Conservation (phyloP, 2,329 filamentous ascomycete species). For the Sporothrix brunneoviolacea region DNA sequence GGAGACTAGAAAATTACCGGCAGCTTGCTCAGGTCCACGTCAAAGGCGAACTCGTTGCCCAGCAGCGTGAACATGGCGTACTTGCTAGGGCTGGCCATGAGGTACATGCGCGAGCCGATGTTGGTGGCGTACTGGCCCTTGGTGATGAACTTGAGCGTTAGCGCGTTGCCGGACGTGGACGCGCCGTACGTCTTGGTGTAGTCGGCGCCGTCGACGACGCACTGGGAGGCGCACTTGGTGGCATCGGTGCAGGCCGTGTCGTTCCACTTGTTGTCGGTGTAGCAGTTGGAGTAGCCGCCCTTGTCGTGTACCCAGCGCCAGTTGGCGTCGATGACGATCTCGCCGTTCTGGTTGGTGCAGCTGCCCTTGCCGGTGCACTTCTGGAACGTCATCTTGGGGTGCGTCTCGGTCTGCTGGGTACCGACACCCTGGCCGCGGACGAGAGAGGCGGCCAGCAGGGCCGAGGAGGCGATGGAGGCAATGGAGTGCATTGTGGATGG, state of each 20-base stretch:
- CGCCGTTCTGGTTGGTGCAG: slow-evolving; percentile 41
- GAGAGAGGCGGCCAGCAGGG: slow-evolving; percentile 1
- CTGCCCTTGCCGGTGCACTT: slow-evolving; percentile 39
- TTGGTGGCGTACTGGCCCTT: slow-evolving; percentile 32
- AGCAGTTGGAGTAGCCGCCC: slow-evolving; percentile 42
- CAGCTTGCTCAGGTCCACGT: slow-evolving; percentile 56
- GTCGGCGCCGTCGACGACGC: slow-evolving; percentile 48
- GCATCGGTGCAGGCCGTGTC: slow-evolving; percentile 40
- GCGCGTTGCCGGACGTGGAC: slow-evolving; percentile 38
- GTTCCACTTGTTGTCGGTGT: slow-evolving; percentile 42
- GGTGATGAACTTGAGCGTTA: slow-evolving; percentile 43
- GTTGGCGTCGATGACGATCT: slow-evolving; percentile 48
- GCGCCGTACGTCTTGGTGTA: slow-evolving; percentile 47
- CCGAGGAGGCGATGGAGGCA: neutral
- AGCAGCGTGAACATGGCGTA: slow-evolving; percentile 47
- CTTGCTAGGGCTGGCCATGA: slow-evolving; percentile 25
- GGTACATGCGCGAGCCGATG: slow-evolving; percentile 29
- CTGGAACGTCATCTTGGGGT: slow-evolving; percentile 46
- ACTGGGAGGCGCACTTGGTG: slow-evolving; percentile 45
- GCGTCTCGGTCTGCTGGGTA: slow-evolving; percentile 38
- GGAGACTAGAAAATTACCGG: neutral
- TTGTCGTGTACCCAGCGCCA: slow-evolving; percentile 51
- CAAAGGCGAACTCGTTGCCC: slow-evolving; percentile 58
- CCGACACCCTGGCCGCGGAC: slow-evolving; percentile 40
- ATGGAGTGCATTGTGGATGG: neutral